phyloP scores from a whole-genome alignment of 768 basidiomycete species.

The Suillus cothurnatus region DNA sequence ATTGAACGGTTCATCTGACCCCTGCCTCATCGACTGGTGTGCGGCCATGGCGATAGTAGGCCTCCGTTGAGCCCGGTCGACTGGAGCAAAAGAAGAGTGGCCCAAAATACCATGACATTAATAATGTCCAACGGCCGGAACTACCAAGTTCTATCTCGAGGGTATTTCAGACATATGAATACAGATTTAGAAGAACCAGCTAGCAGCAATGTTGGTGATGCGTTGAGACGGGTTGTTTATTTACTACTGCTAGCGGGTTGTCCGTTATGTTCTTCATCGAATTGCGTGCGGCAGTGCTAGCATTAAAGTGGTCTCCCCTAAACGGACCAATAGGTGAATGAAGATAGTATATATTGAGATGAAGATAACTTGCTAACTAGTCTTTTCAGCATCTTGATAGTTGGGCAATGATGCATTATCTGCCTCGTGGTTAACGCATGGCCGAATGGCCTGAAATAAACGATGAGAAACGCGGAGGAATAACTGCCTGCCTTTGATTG shows the following conservation, averaged over 20 bases:
- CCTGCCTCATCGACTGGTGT: background rate
- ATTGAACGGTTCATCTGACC: background rate
- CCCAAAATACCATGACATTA: background rate
- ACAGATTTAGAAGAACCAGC: background rate
- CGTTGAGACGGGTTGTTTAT: background rate
- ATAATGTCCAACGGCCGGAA: background rate
- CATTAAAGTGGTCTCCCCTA: background rate
- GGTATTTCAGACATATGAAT: background rate
- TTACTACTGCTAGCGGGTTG: background rate
- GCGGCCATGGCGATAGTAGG: background rate
- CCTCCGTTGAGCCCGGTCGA: background rate
- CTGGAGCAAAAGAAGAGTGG: background rate
- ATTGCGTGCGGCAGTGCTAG: background rate
- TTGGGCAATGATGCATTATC: background rate
- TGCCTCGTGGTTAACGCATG: background rate
- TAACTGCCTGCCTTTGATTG: background rate
- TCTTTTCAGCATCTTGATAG: slow-evolving; percentile 2
- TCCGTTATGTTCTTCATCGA: background rate
- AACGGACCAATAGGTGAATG: background rate
- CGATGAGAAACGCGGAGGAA: background rate
- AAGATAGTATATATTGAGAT: background rate
- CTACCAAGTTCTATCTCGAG: background rate
- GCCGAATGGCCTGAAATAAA: background rate
- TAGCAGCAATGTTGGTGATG: background rate
- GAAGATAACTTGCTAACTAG: background rate